Conservation (phyloP, 345 rosid species). For the Syzygium grande region DNA sequence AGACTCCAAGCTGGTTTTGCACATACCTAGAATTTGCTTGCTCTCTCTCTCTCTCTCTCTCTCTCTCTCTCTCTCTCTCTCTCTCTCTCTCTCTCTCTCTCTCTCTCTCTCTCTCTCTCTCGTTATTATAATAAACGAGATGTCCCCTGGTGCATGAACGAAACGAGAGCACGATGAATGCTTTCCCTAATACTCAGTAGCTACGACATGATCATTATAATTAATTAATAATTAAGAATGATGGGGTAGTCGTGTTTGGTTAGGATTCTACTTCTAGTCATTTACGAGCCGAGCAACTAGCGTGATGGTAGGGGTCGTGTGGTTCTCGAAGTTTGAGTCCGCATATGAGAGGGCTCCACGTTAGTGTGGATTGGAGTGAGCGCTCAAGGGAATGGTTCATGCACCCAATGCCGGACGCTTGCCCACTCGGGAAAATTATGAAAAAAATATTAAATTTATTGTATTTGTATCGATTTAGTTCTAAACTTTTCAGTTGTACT, state of each 20-base stretch:
- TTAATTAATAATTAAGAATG: too few species aligned
- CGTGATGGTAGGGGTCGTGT: not conserved
- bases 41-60: too few species aligned
- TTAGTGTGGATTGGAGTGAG: not conserved
- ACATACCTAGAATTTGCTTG: not conserved
- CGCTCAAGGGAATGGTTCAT: not conserved
- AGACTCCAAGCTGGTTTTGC: not conserved
- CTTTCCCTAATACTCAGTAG: too few species aligned
- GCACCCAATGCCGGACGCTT: not conserved
- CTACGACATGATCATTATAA: too few species aligned
- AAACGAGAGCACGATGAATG: not conserved
- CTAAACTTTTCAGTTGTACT: too few species aligned
- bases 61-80: too few species aligned
- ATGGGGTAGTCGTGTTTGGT: not conserved
- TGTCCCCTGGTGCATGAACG: not conserved
- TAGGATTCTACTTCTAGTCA: not conserved
- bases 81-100: not conserved
- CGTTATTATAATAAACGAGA: too few species aligned
- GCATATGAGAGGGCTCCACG: not conserved
- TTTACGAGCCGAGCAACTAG: not conserved
- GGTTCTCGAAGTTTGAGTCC: not conserved
- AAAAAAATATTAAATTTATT: too few species aligned
- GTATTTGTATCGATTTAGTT: too few species aligned
- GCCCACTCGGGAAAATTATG: not conserved
- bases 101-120: not conserved